Evolutionary conservation across 495 filamentous ascomycete species (phyloP), one percentile per base, ranked within the genome.

Genomic region (Staphylotrichum tortipilum): DNA sequence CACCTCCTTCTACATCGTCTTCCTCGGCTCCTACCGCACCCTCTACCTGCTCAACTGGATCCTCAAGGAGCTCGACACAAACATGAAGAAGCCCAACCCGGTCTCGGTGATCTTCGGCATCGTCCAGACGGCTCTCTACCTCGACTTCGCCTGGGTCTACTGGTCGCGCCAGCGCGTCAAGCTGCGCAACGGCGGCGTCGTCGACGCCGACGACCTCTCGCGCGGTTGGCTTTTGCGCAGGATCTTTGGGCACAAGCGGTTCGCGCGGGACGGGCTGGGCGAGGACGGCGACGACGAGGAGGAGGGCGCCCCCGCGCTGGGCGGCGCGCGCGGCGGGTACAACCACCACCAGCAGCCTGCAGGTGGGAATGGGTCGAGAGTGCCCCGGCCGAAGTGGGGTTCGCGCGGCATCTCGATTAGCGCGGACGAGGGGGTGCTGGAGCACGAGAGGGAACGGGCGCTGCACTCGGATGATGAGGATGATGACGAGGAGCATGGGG

Each of bases 61-160:
- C 53, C 64, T 79, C 17, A 82, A 86, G 3, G 75, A 74, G 36
- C 65, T 82, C 15, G 76, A 79, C 47, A 64, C 65, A 9, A 64
- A 71, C 11, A 78, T 80, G 49, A 61, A 70, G n/a, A 67, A 72
- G 44, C 78, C 80, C 54, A 87, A 92, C 55, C 75, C 78, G n/a
- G 75, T 90, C 26, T 76, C 82, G 9, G 74, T 89, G 50, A 72
- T 92, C 44, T 96, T 94, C 64, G 92, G 91, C 31, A 69, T 94
- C 53, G 71, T 97, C 22, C 94, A 98, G 69, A 96, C 91, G 0
- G 80, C 82, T 2, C 78, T 97, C 44, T 96, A 97, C 63, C 61
- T 89, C 54, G 94, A 98, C 64, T 98, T 98, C 62, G 88, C 85
- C 21, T 96, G 90, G 89, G 88, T 98, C 1, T 98, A 98, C 71